These are phyloP conservation scores for Saccharomycopsis selenospora DNA, from an alignment of 805 yeast species.

Conservation along the genomic window DNA sequence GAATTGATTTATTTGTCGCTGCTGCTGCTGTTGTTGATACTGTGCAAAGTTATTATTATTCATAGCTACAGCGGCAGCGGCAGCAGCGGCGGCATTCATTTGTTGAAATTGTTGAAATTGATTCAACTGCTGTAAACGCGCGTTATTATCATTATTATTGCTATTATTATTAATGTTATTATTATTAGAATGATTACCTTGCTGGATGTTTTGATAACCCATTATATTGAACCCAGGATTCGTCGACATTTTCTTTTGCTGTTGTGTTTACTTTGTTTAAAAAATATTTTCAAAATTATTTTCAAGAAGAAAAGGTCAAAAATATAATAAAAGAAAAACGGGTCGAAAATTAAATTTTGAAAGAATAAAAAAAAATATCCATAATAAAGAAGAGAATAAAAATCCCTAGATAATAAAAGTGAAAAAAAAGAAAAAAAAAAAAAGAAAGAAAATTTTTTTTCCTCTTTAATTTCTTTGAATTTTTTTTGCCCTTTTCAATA, in stretches of 20 bases:
- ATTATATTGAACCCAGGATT: background rate
- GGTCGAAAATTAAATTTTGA: too few species aligned
- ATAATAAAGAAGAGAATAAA: too few species aligned
- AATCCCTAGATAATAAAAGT: background rate
- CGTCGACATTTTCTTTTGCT: background rate
- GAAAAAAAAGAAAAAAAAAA: background rate
- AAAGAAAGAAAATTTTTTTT: conserved; percentile 3
- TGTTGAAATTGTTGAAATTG: background rate
- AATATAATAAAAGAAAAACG: too few species aligned
- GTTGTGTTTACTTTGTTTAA: background rate
- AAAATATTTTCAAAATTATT: background rate
- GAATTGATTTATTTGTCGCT: conserved; percentile 2
- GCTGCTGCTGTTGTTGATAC: conserved; percentile 7
- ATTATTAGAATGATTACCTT: conserved; percentile 2
- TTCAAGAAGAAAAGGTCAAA: background rate
- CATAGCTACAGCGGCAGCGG: conserved; percentile 1
- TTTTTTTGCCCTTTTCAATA: too few species aligned
- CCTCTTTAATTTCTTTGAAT: background rate
- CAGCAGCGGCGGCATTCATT: background rate
- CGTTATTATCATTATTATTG: background rate
- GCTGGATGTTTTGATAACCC: conserved; percentile 1
- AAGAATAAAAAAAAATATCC: too few species aligned
- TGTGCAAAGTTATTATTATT: background rate
- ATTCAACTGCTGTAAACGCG: background rate
- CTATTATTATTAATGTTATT: conserved; percentile 5